Percentiles rank a stretch among this genome's conserved stretches.
Conservation (phyloP, 2,329 filamentous ascomycete species). For the Fusarium mangiferae region DNA sequence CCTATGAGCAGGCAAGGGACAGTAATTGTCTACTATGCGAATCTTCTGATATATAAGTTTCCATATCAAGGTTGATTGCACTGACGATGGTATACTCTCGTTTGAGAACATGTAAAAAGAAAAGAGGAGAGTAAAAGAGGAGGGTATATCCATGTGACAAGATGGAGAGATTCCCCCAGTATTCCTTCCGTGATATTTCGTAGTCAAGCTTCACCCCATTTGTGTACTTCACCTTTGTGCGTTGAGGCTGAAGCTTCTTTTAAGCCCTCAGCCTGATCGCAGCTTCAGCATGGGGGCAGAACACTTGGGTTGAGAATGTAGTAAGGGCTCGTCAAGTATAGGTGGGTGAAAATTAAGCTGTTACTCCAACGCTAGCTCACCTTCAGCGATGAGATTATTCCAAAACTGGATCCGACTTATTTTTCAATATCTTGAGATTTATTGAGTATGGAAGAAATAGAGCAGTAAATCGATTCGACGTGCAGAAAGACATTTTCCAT, state of each 20-base stretch:
- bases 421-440: not conserved
- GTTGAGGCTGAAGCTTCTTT: too few relatives aligned
- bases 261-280: too few relatives aligned
- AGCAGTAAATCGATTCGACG: accelerated
- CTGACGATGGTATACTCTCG: accelerated
- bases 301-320: accelerated
- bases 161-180: accelerated
- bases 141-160: not conserved
- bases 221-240: too few relatives aligned
- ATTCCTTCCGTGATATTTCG: not conserved
- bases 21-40: too few relatives aligned
- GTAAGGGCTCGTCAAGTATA: not conserved
- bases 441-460: not conserved
- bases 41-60: too few relatives aligned
- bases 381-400: not conserved
- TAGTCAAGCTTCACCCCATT: not conserved
- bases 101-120: not conserved
- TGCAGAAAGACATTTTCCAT: not conserved
- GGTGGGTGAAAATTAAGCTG: not conserved
- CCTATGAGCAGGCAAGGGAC: accelerated
- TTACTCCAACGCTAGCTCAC: not conserved
- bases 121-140: too few relatives aligned
- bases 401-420: too few relatives aligned
- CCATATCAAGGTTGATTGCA: accelerated
- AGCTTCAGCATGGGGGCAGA: not conserved